Percentiles rank a stretch among this genome's conserved stretches.
Evolutionary conservation across 139 green algal species (phyloP).

Genomic region (Raphidocelis subcapitata): DNA sequence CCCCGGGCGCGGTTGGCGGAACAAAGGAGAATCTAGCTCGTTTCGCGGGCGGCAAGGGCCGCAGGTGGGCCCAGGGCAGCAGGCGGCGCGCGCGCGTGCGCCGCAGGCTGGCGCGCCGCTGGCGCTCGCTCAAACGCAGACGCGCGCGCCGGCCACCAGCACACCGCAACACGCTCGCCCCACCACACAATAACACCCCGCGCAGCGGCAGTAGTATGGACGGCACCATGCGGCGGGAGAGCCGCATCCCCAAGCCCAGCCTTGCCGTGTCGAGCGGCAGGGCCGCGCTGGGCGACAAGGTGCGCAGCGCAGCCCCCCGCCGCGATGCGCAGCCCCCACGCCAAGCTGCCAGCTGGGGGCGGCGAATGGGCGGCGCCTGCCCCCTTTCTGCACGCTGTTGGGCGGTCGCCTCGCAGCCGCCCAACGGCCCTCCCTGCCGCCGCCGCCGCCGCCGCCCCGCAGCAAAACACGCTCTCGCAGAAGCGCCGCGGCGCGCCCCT

Average conservation of each 20-base stretch:
- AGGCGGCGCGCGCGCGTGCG: too few relatives aligned
- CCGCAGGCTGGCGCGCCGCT: too few relatives aligned
- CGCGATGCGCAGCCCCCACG: not conserved
- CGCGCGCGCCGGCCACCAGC: not conserved
- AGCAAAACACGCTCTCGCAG: constrained; percentile 17
- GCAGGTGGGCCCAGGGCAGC: too few relatives aligned
- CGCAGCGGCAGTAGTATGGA: too few relatives aligned
- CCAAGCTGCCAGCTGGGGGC: not conserved
- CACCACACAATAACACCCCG: not conserved
- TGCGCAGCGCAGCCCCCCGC: not conserved
- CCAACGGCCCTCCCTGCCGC: too few relatives aligned
- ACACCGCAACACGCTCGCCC: not conserved
- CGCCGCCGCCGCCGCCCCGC: too few relatives aligned
- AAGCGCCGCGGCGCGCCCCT: constrained; percentile 33
- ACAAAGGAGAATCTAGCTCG: too few relatives aligned
- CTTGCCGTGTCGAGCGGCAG: not conserved
- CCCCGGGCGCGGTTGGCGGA: too few relatives aligned
- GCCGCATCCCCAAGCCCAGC: constrained; percentile 18
- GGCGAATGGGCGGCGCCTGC: not conserved
- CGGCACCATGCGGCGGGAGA: constrained; percentile 7
- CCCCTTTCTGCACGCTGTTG: not conserved
- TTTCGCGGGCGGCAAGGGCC: too few relatives aligned
- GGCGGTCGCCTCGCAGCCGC: not conserved
- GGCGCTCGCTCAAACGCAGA: too few relatives aligned
- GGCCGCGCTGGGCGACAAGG: constrained; percentile 16